phyloP scores from a whole-genome alignment of 116 monocot species.

The Papilionanthe hybrid region DNA sequence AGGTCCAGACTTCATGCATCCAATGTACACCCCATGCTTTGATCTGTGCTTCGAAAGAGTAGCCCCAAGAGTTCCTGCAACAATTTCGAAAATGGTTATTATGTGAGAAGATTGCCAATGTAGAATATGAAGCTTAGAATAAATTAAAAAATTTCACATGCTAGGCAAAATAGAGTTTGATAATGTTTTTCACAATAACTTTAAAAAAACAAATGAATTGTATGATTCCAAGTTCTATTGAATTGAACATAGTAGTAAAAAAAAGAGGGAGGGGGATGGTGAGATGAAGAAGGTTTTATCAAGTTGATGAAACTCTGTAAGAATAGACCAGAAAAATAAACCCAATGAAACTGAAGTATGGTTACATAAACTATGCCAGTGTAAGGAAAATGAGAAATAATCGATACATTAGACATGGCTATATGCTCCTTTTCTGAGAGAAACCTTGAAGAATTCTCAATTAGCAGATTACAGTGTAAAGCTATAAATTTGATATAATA shows the following conservation, averaged over 20 bases:
- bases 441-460: background rate
- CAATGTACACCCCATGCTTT: constrained; percentile 71
- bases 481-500: background rate
- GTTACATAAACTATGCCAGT: background rate
- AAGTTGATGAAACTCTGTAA: background rate
- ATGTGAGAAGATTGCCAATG: background rate
- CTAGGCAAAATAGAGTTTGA: too few relatives aligned
- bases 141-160: background rate
- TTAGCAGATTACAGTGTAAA: background rate
- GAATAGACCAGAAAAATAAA: background rate
- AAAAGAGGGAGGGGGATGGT: background rate
- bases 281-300: background rate
- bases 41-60: constrained; percentile 48
- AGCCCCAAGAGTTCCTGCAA: constrained; percentile 66
- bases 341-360: background rate
- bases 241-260: too few relatives aligned
- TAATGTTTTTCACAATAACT: too few relatives aligned
- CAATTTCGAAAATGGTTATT: background rate
- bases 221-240: too few relatives aligned
- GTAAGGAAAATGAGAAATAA: background rate
- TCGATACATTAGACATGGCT: too few relatives aligned
- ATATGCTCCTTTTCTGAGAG: too few relatives aligned
- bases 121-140: background rate
- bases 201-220: too few relatives aligned
- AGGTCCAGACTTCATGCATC: constrained; percentile 97